Conservation (phyloP, 331 rosid genomes). For the Quercus phellos region DNA sequence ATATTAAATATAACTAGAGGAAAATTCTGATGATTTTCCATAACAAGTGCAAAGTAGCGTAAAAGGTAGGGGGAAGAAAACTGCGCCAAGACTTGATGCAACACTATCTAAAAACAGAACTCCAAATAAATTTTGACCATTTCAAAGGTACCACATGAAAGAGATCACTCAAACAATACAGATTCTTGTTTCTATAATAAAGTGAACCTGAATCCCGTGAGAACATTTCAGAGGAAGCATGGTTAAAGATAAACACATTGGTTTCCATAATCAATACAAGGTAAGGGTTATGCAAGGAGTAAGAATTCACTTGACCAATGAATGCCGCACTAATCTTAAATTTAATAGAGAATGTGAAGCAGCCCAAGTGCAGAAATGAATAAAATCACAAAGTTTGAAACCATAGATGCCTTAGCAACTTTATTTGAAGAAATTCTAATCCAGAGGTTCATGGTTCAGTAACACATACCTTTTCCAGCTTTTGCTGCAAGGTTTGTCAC, state of each 20-base stretch:
- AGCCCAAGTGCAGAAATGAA: neutral
- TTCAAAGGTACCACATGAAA: neutral
- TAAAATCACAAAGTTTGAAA: neutral
- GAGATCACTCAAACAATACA: too few species aligned
- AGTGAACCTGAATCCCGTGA: neutral
- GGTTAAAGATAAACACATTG: too few species aligned
- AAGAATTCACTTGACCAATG: neutral
- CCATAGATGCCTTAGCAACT: neutral
- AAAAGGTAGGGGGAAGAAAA: neutral
- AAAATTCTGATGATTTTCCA: neutral
- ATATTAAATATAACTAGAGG: neutral
- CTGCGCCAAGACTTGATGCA: neutral
- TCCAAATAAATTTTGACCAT: neutral
- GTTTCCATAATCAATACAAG: neutral
- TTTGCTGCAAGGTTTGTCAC: conserved; percentile 93
- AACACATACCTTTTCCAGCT: conserved; percentile 85
- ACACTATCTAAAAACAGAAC: neutral
- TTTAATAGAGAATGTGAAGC: neutral
- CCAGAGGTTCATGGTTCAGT: neutral
- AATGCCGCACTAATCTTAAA: neutral
- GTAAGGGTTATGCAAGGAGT: neutral
- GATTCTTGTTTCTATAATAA: neutral
- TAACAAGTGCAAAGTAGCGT: neutral
- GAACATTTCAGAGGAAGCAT: neutral
- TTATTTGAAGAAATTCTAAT: conserved; percentile 16